Percentiles rank a stretch among this genome's conserved stretches.
These are phyloP conservation scores for Solanum etuberosum DNA, from an alignment of 257 asterid genomes.

Conservation along the genomic window DNA sequence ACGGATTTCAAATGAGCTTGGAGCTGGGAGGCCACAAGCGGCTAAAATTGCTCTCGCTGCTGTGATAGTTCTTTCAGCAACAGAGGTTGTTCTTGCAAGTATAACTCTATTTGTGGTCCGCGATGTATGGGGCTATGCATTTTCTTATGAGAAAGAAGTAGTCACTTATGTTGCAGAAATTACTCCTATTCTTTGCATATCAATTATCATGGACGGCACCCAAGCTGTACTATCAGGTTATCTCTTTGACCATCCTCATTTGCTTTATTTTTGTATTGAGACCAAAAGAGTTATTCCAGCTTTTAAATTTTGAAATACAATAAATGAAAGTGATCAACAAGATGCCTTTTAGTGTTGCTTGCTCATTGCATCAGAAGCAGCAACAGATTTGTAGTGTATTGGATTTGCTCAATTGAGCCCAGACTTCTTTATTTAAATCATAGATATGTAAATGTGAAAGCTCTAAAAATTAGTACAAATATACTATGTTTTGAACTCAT, in stretches of 20 bases:
- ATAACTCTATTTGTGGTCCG: slow-evolving; percentile 20
- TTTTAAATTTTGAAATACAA: neutral
- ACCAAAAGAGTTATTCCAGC: neutral
- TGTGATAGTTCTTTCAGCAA: slow-evolving; percentile 29
- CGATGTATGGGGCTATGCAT: slow-evolving; percentile 41
- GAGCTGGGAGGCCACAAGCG: slow-evolving; percentile 59
- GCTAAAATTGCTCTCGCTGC: slow-evolving; percentile 36
- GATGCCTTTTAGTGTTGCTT: neutral
- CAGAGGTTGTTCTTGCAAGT: slow-evolving; percentile 44
- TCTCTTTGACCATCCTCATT: neutral
- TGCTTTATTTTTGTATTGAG: neutral
- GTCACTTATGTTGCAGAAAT: slow-evolving; percentile 36
- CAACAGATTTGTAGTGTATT: neutral
- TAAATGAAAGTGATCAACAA: neutral
- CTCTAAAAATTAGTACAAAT: neutral
- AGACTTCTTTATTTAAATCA: neutral
- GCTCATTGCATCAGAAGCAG: slow-evolving; percentile 12
- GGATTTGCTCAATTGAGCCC: neutral
- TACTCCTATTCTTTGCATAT: slow-evolving; percentile 56
- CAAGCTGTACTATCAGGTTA: slow-evolving; percentile 48
- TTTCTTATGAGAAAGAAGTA: slow-evolving; percentile 45
- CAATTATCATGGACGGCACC: slow-evolving; percentile 43
- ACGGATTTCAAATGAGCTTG: slow-evolving; percentile 62
- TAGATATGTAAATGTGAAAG: neutral
- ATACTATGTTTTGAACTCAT: neutral